A percentile compares a stretch with the other conserved stretches of the same genome.
phyloP scores from a whole-genome alignment of 345 rosid species.

The Crucihimalaya himalaica region DNA sequence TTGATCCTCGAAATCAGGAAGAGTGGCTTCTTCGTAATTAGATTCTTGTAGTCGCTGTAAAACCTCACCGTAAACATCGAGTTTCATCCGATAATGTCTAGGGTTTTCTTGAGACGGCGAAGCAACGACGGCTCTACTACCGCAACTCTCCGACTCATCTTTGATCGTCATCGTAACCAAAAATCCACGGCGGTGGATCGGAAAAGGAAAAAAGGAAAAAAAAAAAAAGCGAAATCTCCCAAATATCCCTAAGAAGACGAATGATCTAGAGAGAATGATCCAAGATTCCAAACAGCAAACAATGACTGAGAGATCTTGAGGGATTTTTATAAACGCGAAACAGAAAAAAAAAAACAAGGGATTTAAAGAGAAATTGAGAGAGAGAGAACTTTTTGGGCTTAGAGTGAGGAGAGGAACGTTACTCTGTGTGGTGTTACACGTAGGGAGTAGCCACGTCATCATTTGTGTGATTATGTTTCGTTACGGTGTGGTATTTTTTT shows the following conservation, averaged over 20 bases:
- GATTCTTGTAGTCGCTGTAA: constrained; percentile 71
- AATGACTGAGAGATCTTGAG: constrained; percentile 8
- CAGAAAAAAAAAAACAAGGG: not conserved
- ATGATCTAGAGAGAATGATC: constrained; percentile 4
- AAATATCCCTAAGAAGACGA: not conserved
- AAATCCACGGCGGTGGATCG: constrained; percentile 23
- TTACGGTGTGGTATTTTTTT: too few relatives aligned
- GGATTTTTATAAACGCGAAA: constrained; percentile 19
- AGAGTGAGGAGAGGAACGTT: constrained; percentile 29
- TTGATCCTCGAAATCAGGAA: constrained; percentile 82
- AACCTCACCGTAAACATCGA: constrained; percentile 84
- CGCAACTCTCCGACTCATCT: constrained; percentile 89
- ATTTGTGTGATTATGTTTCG: constrained; percentile 5
- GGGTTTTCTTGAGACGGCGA: constrained; percentile 61
- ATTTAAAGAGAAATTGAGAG: too few relatives aligned
- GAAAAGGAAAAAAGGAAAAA: not conserved
- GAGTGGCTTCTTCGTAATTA: constrained; percentile 64
- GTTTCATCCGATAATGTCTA: constrained; percentile 75
- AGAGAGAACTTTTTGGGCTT: not conserved
- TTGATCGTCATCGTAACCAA: constrained; percentile 62
- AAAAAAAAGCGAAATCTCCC: not conserved
- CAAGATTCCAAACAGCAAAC: constrained; percentile 3
- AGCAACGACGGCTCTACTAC: constrained; percentile 65
- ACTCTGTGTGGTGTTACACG: constrained; percentile 30
- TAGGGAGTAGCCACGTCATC: constrained; percentile 38